A percentile compares a stretch with the other conserved stretches of the same genome.
Evolutionary conservation across 2,329 filamentous ascomycete genomes (phyloP).

Genomic region (Plenodomus biglobosus): DNA sequence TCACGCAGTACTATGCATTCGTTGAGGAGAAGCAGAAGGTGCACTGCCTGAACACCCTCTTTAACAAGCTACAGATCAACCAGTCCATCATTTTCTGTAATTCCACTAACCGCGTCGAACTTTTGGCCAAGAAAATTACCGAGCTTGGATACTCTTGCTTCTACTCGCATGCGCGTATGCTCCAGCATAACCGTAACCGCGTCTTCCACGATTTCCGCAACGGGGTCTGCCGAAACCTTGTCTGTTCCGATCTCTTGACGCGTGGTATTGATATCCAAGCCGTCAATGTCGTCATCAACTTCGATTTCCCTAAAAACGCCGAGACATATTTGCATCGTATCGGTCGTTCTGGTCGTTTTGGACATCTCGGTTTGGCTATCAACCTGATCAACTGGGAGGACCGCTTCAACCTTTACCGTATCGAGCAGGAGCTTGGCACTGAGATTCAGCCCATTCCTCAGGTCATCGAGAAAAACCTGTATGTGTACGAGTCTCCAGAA

Average conservation of each 20-base stretch:
- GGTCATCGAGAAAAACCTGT: slow-evolving; percentile 94
- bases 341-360: slow-evolving; percentile 94
- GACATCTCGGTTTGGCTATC: slow-evolving; percentile 94
- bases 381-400: slow-evolving; percentile 99
- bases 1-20: slow-evolving; percentile 98
- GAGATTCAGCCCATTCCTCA: slow-evolving; percentile 96
- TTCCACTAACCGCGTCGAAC: slow-evolving; percentile 95
- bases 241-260: slow-evolving; percentile 95
- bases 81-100: slow-evolving; percentile 99
- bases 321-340: slow-evolving; percentile 99
- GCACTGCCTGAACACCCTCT: slow-evolving; percentile 96
- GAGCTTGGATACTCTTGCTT: slow-evolving; percentile 99
- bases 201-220: slow-evolving; percentile 99
- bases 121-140: slow-evolving; percentile 98
- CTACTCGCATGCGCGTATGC: slow-evolving; percentile 98
- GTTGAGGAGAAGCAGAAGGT: slow-evolving; percentile 99
- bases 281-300: slow-evolving; percentile 99
- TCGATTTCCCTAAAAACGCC: slow-evolving; percentile 98
- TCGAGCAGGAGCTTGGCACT: slow-evolving; percentile 94
- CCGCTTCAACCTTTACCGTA: slow-evolving; percentile 97
- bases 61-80: slow-evolving; percentile 99
- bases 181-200: slow-evolving; percentile 93
- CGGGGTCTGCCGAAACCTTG: slow-evolving; percentile 94
- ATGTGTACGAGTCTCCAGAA: slow-evolving; percentile 96
- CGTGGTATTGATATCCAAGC: slow-evolving; percentile 99